Base-by-base conservation (phyloP, 345 rosid species). In the Rhizophora apiculata region DNA sequence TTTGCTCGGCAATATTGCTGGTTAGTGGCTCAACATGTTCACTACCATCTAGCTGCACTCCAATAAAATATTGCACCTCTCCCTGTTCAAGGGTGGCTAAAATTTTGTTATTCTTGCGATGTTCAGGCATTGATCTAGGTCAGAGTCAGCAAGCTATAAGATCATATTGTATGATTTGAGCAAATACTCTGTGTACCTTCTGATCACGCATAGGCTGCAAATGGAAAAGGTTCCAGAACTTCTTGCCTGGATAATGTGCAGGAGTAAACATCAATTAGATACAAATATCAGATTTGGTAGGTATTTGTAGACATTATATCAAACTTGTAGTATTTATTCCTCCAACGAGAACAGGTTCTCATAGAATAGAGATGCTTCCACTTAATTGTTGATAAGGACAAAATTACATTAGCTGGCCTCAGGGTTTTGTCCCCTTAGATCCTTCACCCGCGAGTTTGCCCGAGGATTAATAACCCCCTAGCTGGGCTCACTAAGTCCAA, bases 171-270 rank as follows among this genome's bases (percentile, higher is more conserved):
- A 36, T 8, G 52, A 68, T 56, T 9, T 52, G 30, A n/a, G 59
- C n/a, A 21, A 21, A 67, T 24, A 32, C 32, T 62, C 57, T 59
- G 43, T 66, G 22, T 74, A 92, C 98, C 96, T 94, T 94, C 64
- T 91, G 98, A 79, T 94, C 98, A 82, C 98, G 98, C 98, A 94
- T 94, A 76, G 98, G 97, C 82, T 94, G 98, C 62, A 94, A 79
- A 82, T 94, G 98, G 83, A 94, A 94, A 73, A 94, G 79, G 81
- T 91, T 94, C 98, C 98, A 94, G 74, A 94, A 94, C 82, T 94
- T 94, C 79, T 91, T 94, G n/a, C 98, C 98, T 94, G 83, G 52
- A 77, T 72, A 2, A 0, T 6, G 29, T 21, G 60, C 29, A 24
- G 16, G 18, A 13, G 6, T 56, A 27, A 56, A 56, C 26, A 56